These are phyloP conservation scores for Fraxinus xanthoxyloides DNA, from an alignment of 305 asterid genomes.

Conservation along the genomic window DNA sequence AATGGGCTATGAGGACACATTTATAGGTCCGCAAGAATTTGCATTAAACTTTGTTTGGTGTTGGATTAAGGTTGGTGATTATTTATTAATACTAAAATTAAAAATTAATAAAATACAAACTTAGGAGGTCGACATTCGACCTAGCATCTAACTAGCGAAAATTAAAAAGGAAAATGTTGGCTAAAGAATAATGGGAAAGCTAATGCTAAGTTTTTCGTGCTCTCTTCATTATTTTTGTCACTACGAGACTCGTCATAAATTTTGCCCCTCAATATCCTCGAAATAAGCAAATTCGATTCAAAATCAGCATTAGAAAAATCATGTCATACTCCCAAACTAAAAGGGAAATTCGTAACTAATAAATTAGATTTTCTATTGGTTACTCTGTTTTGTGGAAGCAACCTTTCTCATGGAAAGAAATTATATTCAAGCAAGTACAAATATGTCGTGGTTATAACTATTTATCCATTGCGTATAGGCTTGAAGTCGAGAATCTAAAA, in stretches of 20 bases:
- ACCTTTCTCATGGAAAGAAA: too few species aligned
- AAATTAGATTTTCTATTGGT: too few species aligned
- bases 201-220: neutral
- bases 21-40: neutral
- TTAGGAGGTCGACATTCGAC: neutral
- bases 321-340: neutral
- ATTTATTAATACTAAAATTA: neutral
- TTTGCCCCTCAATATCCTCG: neutral
- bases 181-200: neutral
- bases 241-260: neutral
- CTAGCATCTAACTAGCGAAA: neutral
- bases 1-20: neutral
- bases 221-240: neutral
- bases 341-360: neutral
- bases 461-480: neutral
- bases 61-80: neutral
- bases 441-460: neutral
- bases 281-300: neutral
- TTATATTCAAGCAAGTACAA: too few species aligned
- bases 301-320: neutral
- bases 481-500: neutral
- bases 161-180: neutral
- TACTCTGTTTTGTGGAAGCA: too few species aligned
- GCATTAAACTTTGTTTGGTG: neutral
- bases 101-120: neutral